Evolutionary conservation across 2,329 filamentous ascomycete species (phyloP), one percentile per base, ranked within the genome.

Genomic region (Ascomycota sp.): DNA sequence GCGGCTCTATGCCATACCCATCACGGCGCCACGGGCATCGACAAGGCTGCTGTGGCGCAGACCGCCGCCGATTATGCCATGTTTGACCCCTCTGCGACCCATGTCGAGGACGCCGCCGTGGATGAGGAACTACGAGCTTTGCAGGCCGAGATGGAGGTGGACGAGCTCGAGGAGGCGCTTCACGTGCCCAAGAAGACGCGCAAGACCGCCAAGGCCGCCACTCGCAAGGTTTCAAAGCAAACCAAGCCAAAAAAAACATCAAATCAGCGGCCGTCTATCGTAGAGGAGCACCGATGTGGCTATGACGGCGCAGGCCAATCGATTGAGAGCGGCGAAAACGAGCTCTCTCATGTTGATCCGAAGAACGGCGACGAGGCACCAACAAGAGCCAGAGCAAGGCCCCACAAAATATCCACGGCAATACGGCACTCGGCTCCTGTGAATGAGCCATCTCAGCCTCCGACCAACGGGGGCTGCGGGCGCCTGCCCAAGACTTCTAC

Each of bases 181-280:
- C 46, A 52, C 4, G 50, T 62, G 8, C 55, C 62, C 4, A 69
- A 69, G 46, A 69, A 65, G 43, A 62, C 59, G 19, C 60, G 61
- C n/a, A n/a, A n/a, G n/a, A n/a, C n/a, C n/a, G n/a, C n/a, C 29
- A 69, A 69, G 39, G 44, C 59, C 3, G 57, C 48, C n/a, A 48
- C 55, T 4, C 57, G 57, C 27, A 70, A 69, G 37, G 54, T 39
- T 1, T 64, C 65, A 0, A 68, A 66, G 43, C 60, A 64, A 36
- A 55, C 55, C 8, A 62, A 61, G 30, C 35, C 50, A 6, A 57
- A 53, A 40, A 65, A 61, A 39, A 33, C 46, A 7, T n/a, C n/a
- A 59, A 59, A 37, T 43, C 51, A 3, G 40, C 46, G n/a, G n/a
- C n/a, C n/a, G n/a, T n/a, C n/a, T n/a, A n/a, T n/a, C n/a, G n/a